Conservation (phyloP, 139 green algal species). For the Auxenochlorella pyrenoidosa region DNA sequence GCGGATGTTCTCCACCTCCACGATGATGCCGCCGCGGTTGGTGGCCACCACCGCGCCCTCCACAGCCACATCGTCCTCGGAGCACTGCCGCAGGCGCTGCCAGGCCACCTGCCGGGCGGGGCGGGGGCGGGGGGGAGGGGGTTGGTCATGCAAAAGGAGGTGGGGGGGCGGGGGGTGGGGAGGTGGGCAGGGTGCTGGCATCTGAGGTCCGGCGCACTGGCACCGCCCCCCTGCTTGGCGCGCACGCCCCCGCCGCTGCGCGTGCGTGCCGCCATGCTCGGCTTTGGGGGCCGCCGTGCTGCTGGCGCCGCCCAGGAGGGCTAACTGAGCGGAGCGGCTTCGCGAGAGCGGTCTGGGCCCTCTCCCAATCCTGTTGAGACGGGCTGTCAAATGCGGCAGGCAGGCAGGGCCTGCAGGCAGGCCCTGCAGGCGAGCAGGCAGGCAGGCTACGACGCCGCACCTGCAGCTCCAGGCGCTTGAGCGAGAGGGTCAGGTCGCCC, state of each 20-base stretch:
- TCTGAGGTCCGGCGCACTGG: no score
- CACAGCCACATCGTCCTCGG: conserved; percentile 84
- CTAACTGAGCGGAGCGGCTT: no score
- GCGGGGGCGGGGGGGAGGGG: no score
- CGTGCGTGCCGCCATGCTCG: no score
- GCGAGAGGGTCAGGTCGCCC: conserved; percentile 80
- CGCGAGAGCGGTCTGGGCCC: no score
- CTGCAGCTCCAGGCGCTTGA: conserved; percentile 82
- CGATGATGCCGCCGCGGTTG: no score
- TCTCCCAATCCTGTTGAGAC: neutral
- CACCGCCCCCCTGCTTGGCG: no score
- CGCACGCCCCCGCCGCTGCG: no score
- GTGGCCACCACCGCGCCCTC: conserved; percentile 50
- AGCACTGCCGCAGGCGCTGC: conserved; percentile 76
- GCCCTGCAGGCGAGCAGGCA: neutral
- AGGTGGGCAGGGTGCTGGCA: neutral
- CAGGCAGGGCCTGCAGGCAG: neutral
- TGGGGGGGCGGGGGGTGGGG: neutral
- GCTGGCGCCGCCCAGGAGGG: no score
- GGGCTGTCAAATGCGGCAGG: neutral
- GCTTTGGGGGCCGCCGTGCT: no score
- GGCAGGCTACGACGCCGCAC: conserved; percentile 32
- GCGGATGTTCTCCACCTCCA: no score
- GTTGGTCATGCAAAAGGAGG: no score
- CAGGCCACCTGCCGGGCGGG: conserved; percentile 63